phyloP scores from a whole-genome alignment of 2,329 filamentous ascomycete species.

The Sordariomycetes sp. region DNA sequence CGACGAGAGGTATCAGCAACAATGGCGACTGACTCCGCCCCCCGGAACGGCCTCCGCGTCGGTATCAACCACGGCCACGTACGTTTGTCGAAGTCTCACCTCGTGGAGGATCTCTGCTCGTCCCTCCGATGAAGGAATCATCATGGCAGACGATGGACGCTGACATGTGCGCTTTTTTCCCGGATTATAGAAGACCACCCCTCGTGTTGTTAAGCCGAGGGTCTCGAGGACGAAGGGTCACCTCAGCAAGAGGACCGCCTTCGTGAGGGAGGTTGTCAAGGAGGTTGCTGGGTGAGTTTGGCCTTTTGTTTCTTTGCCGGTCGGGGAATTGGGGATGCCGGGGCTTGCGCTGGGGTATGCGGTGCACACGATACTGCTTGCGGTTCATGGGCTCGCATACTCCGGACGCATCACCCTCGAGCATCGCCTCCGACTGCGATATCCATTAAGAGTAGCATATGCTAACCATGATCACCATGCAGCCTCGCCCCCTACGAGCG shows the following conservation, averaged over 20 bases:
- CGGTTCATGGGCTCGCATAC: neutral
- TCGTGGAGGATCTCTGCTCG: conserved; percentile 62
- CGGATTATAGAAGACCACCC: conserved; percentile 64
- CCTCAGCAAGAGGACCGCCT: conserved; percentile 91
- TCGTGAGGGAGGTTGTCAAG: conserved; percentile 95
- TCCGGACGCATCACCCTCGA: neutral
- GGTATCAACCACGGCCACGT: conserved; percentile 57
- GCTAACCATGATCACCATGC: conserved; percentile 16
- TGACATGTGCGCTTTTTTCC: conserved; percentile 31
- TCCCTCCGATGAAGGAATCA: conserved; percentile 8
- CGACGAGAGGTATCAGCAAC: conserved; percentile 15
- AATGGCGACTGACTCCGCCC: conserved; percentile 51
- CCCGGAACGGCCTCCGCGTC: conserved; percentile 47
- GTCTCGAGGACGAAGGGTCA: conserved; percentile 87
- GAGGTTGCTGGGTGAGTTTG: conserved; percentile 83
- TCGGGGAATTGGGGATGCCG: neutral
- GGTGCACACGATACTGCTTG: neutral
- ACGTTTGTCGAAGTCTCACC: conserved; percentile 53
- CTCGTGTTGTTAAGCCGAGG: conserved; percentile 66
- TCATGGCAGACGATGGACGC: conserved; percentile 50
- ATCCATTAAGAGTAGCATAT: neutral
- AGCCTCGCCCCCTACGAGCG: conserved; percentile 93
- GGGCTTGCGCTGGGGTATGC: neutral
- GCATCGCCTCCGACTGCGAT: neutral
- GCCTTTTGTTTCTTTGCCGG: neutral